Evolutionary conservation across 805 yeast species (phyloP).

Genomic region (Metschnikowia rubicola): DNA sequence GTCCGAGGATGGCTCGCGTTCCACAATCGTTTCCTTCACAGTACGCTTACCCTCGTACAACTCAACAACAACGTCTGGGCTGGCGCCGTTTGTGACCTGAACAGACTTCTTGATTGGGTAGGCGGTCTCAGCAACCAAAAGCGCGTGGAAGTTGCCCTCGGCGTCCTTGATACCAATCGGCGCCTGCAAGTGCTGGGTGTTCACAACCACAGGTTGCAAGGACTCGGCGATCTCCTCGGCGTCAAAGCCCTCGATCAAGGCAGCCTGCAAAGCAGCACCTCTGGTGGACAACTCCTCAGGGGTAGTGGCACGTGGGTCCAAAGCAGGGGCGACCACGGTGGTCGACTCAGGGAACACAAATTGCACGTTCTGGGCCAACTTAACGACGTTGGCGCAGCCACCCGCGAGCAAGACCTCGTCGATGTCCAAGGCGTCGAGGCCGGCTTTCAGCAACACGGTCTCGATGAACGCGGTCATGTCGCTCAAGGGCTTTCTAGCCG

Average conservation of each 20-base stretch:
- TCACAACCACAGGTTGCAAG: constrained; percentile 75
- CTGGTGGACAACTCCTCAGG: constrained; percentile 89
- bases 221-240: constrained; percentile 80
- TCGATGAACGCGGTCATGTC: constrained; percentile 77
- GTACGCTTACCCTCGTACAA: constrained; percentile 84
- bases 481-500: constrained; percentile 72
- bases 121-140: constrained; percentile 81
- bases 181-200: constrained; percentile 81
- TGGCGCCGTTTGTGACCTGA: constrained; percentile 58
- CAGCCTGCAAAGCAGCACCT: constrained; percentile 97
- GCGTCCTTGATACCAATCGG: constrained; percentile 82
- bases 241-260: constrained; percentile 76
- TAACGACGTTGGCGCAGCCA: constrained; percentile 91
- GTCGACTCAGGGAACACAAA: constrained; percentile 79
- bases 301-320: constrained; percentile 72
- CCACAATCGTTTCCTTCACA: constrained; percentile 77
- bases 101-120: constrained; percentile 82
- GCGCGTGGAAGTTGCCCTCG: constrained; percentile 66
- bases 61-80: constrained; percentile 57
- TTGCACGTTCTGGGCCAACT: constrained; percentile 72
- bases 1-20: constrained; percentile 48
- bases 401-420: constrained; percentile 92
- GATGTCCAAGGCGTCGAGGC: constrained; percentile 76
- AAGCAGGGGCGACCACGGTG: constrained; percentile 64
- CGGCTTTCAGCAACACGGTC: constrained; percentile 73